These are phyloP conservation scores for Penicillium desertorum DNA, from an alignment of 495 filamentous ascomycete species.

Conservation along the genomic window DNA sequence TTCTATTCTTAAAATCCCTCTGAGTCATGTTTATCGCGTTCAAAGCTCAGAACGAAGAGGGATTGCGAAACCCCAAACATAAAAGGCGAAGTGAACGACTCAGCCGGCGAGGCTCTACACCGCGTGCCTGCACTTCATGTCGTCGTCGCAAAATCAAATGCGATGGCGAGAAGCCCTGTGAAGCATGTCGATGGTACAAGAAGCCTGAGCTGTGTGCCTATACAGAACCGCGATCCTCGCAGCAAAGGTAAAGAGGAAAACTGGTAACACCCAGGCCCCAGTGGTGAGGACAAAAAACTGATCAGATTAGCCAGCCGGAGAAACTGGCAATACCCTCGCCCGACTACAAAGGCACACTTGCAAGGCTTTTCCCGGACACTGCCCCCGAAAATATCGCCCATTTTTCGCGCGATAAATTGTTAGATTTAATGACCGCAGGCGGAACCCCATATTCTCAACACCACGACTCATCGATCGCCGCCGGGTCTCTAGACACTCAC, in stretches of 20 bases:
- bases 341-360: constrained; percentile 15
- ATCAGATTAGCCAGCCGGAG: constrained; percentile 15
- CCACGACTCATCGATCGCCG: constrained; percentile 12
- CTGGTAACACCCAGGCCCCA: background rate
- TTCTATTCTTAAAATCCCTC: background rate
- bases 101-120: constrained; percentile 10
- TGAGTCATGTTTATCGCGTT: constrained; percentile 19
- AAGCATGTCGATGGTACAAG: constrained; percentile 30
- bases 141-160: constrained; percentile 31
- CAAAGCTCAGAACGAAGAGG: constrained; percentile 10
- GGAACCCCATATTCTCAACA: constrained; percentile 8
- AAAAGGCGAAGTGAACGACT: constrained; percentile 10
- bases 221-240: constrained; percentile 13
- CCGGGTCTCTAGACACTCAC: constrained; percentile 14
- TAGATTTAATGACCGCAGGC: constrained; percentile 16
- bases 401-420: constrained; percentile 20
- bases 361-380: constrained; percentile 22
- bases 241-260: constrained; percentile 9
- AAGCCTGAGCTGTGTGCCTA: constrained; percentile 20
- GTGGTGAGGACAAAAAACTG: background rate
- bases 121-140: constrained; percentile 22
- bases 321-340: constrained; percentile 1
- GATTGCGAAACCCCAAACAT: constrained; percentile 18
- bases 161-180: constrained; percentile 28
- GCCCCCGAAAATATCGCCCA: constrained; percentile 18